Base-by-base conservation (phyloP, 495 filamentous ascomycete genomes). In the Haplographium delicatum region DNA sequence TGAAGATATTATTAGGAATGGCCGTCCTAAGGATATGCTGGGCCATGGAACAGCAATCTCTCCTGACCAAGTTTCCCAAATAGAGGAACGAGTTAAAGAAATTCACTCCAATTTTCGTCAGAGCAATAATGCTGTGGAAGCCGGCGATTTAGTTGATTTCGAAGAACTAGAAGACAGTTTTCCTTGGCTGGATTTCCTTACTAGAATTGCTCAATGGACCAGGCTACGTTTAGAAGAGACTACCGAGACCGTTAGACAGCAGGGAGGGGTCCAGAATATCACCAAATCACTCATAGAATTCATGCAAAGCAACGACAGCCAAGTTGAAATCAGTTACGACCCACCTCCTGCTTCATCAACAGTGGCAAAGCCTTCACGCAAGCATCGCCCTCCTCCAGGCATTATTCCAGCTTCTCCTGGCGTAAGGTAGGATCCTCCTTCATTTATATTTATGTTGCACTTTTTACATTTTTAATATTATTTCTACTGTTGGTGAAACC, bases 151-250 rank as follows among this genome's bases (percentile, higher is more conserved):
- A 24, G 57, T 65, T 25, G 61, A 65, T 44, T 53, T 68, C 43
- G 66, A 68, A 2, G 47, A 35, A 30, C 59, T 72, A 16, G 54
- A 56, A 15, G 50, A 41, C 13, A 54, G 8, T 4, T 70, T 61
- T 47, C 54, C 66, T 1, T 72, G 68, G 67, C 39, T 44, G 18
- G 26, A 46, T 1, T 65, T 69, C 50, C 31, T 62, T 2, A 28
- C 33, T 9, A 22, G 47, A 4, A 25, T 61, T 4, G 42, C 58
- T 5, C 30, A 28, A 6, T 69, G 65, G 66, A 51, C 37, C 25
- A 47, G 41, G 35, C 18, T 34, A 15, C 62, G 65, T 7, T 26
- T 60, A 15, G 53, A 58, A 2, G 65, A 68, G 41, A 50, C 67
- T 20, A 44, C 50, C 6, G 25, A 35, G 11, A 37, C 44, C 19